Evolutionary conservation across 257 asterid genomes (phyloP).

Genomic region (Plantago elongata): DNA sequence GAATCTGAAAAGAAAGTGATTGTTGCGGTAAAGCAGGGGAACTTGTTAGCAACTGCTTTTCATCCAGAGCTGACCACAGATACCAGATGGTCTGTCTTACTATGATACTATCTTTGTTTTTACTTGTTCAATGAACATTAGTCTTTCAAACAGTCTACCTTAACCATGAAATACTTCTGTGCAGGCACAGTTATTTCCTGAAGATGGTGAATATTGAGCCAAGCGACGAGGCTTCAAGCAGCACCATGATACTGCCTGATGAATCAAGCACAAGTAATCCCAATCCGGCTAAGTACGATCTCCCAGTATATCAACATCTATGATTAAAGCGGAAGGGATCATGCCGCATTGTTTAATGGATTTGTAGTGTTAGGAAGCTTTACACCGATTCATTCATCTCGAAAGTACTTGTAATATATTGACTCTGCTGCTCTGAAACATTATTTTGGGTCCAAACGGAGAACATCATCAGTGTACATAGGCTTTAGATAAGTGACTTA

Average conservation of each 20-base stretch:
- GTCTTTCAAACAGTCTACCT: neutral
- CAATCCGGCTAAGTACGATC: neutral
- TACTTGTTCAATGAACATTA: neutral
- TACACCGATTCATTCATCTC: neutral
- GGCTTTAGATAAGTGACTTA: too few relatives aligned
- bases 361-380: neutral
- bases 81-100: slow-evolving; percentile 59
- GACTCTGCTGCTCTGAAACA: neutral
- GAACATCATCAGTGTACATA: too few relatives aligned
- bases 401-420: slow-evolving; percentile 4
- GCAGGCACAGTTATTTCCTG: slow-evolving; percentile 71
- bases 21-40: slow-evolving; percentile 95
- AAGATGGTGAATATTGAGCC: slow-evolving; percentile 5
- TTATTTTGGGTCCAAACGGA: too few relatives aligned
- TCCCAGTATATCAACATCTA: slow-evolving; percentile 1
- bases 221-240: neutral
- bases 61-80: slow-evolving; percentile 99
- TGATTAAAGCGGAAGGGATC: neutral
- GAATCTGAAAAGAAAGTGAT: slow-evolving; percentile 49
- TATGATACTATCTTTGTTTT: neutral
- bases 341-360: neutral
- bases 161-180: neutral
- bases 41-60: slow-evolving; percentile 94
- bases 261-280: slow-evolving; percentile 7
- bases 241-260: neutral